Base-by-base conservation (phyloP, 2,329 filamentous ascomycete genomes). In the Pestalotiopsis sp. region DNA sequence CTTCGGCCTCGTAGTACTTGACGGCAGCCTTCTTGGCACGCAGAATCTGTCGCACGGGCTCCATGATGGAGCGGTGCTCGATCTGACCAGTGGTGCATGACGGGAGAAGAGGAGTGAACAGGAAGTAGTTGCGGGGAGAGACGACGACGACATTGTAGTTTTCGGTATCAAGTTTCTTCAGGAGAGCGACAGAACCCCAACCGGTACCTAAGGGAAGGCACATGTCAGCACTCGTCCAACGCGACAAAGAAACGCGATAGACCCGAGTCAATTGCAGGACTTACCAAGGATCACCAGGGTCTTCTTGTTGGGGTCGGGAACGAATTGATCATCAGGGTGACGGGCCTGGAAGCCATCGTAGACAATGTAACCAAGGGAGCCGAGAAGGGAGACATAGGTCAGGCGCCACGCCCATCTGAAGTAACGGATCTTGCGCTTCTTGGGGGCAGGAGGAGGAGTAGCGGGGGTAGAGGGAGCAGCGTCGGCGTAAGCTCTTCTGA, bases 1-100 rank as follows among this genome's bases (percentile, higher is more conserved):
- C 94, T 80, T 98, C 95, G 73, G 96, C 96, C 87, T 99, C 96
- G 87, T 97, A 99, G 88, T 92, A 99, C 82, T 94, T 96, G 80
- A 97, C 96, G 62, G 91, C 88, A 71, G 93, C 92, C 83, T 93
- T 94, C 88, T 98, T 98, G 84, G 96, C 92, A 77, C 94, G 93
- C 74, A 97, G 88, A 80, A 99, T 97, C 80, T 96, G 94, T 78
- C 96, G 94, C 76, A 99, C 92, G 67, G 96, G 96, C 85, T 99
- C 96, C 96, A 99, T 99, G 82, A 99, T 99, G 78, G 94, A 98
- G 80, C 96, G 94, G 85, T 98, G 96, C 87, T 99, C 96, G 81
- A 99, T 96, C 75, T 94, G 92, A 76, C 96, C 96, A 73, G 95
- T 98, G 65, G 96, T 98, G 84, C 96, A 99, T 78, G 95, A 98